These are phyloP conservation scores for Candolleomyces aberdarensis DNA, from an alignment of 768 basidiomycete species.

Conservation along the genomic window DNA sequence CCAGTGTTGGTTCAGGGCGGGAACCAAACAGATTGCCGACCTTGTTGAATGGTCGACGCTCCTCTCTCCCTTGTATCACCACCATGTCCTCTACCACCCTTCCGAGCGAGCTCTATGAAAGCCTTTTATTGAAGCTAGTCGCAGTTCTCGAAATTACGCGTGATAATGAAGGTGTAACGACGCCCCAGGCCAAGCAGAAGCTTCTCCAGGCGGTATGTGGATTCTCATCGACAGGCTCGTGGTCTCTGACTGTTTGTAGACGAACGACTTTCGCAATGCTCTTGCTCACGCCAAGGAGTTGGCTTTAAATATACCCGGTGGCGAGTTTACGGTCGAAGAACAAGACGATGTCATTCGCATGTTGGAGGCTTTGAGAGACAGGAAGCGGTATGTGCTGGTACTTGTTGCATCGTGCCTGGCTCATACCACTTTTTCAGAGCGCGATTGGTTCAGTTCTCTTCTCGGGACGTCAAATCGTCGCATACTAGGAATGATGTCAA, in stretches of 20 bases:
- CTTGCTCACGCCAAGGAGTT: constrained; percentile 58
- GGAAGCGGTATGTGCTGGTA: constrained; percentile 49
- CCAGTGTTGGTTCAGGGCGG: neutral
- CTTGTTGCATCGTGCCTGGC: neutral
- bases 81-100: constrained; percentile 33
- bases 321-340: constrained; percentile 64
- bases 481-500: constrained; percentile 25
- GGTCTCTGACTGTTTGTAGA: constrained; percentile 37
- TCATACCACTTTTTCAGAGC: constrained; percentile 32
- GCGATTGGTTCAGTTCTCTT: constrained; percentile 52
- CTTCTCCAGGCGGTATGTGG: constrained; percentile 60
- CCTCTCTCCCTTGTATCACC: neutral
- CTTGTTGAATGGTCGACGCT: neutral
- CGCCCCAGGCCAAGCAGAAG: constrained; percentile 60
- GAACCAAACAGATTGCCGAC: neutral
- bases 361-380: constrained; percentile 59
- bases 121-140: constrained; percentile 58
- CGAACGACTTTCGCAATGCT: constrained; percentile 64
- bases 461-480: constrained; percentile 32
- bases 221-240: neutral
- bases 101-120: constrained; percentile 50
- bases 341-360: constrained; percentile 71
- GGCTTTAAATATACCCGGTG: constrained; percentile 61
- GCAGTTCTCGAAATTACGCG: constrained; percentile 59
- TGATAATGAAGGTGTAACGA: constrained; percentile 48